phyloP scores from a whole-genome alignment of 2,329 filamentous ascomycete species.

The Aphanocladium album region DNA sequence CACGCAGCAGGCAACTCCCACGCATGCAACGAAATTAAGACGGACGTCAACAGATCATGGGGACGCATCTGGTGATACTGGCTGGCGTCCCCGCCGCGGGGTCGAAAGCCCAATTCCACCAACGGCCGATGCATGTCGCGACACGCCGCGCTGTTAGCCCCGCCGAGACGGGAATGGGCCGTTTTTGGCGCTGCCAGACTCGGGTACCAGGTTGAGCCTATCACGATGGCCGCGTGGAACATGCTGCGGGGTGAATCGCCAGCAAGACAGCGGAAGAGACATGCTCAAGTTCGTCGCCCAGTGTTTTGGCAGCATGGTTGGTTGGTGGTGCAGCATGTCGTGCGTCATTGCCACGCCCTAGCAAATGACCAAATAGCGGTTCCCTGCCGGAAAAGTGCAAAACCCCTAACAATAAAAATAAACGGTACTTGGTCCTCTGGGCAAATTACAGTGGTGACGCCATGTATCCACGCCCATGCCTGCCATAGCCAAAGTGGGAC shows the following conservation, averaged over 20 bases:
- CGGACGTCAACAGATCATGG: neutral
- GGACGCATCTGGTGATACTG: slow-evolving; percentile 4
- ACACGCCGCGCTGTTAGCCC: neutral
- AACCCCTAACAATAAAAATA: neutral
- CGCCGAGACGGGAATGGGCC: neutral
- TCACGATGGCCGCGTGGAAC: neutral
- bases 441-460: neutral
- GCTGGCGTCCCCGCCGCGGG: neutral
- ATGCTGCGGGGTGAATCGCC: neutral
- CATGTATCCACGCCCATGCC: neutral
- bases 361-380: neutral
- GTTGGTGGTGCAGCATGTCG: neutral
- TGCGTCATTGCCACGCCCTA: neutral
- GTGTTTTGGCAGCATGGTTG: neutral
- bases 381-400: neutral
- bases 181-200: neutral
- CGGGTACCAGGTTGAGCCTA: neutral
- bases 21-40: neutral
- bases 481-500: neutral
- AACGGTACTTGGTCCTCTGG: neutral
- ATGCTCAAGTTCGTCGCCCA: neutral
- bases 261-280: neutral
- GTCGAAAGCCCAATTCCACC: neutral
- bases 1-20: neutral
- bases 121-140: neutral